Evolutionary conservation across 257 asterid genomes (phyloP), one percentile per base, ranked within the genome.

Genomic region (Scutellaria baicalensis): DNA sequence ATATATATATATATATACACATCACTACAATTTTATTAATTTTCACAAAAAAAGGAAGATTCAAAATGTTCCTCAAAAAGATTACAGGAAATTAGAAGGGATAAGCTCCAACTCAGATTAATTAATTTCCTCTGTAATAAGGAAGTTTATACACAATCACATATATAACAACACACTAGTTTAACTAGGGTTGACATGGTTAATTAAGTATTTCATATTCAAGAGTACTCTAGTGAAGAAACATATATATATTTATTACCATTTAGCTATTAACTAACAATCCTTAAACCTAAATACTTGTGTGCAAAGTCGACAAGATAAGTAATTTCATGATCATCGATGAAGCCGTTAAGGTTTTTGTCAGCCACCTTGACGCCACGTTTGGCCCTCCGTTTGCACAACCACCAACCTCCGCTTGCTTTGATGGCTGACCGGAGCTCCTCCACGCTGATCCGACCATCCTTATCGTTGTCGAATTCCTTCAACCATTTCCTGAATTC

Each of bases 391-490:
- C 61, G 27, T 8, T 11, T 45, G 52, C 60, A 59, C 16, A 13
- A 57, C 69, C 64, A 49, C 62, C 51, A 16, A 5, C 64, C 76
- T 50, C 76, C 76, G 12, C 8, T 61, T 3, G 59, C 69, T 4
- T 42, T 16, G 55, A 71, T 71, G 47, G 76, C 69, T 6, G 10
- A 23, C 7, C 68, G 50, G 9, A 71, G 63, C 63, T 71, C 76
- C 56, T 49, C 16, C 63, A 60, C 60, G 21, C 75, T 70, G 17
- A 70, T 70, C 39, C 39, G 40, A 0, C 68, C 75, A 8, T 59
- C 61, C 3, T 6, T 6, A 10, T 70, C 61, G 4, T 9, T 49
- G 18, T 60, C 75, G 61, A 49, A 60, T 33, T 48, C 38, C 55
- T 8, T 60, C 45, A 69, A 11, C 74, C 74, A 69, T 1, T 35